These are phyloP conservation scores for Fusarium sp. DNA, from an alignment of 2,329 filamentous ascomycete genomes.

Conservation along the genomic window DNA sequence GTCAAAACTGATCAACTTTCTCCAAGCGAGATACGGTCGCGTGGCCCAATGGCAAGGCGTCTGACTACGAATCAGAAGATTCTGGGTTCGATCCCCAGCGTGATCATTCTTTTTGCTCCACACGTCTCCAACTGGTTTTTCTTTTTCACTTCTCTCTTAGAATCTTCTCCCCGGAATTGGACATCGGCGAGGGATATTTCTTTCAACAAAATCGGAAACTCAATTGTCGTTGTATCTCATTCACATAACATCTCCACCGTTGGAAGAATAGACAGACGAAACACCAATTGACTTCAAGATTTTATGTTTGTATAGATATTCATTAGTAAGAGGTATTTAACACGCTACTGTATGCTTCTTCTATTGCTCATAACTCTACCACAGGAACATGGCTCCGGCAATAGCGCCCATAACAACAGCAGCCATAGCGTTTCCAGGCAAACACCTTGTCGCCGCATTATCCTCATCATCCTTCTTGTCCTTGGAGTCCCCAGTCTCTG, in stretches of 20 bases:
- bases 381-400: not conserved
- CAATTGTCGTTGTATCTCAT: too few species aligned
- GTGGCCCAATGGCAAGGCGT: constrained; percentile 50
- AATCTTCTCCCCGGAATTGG: too few species aligned
- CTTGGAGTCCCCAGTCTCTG: not conserved
- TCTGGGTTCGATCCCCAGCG: constrained; percentile 48
- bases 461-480: not conserved
- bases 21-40: constrained; percentile 13
- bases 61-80: constrained; percentile 52
- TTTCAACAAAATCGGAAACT: too few species aligned
- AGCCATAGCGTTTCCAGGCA: not conserved
- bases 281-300: not conserved
- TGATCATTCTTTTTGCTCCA: constrained; percentile 28
- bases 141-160: too few species aligned
- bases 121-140: fast-evolving
- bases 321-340: too few species aligned
- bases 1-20: fast-evolving
- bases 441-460: not conserved
- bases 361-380: not conserved
- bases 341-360: not conserved
- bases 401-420: not conserved
- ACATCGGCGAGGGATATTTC: too few species aligned
- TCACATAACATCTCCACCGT: too few species aligned
- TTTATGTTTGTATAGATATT: not conserved
- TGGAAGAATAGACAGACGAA: too few species aligned